Evolutionary conservation across 805 yeast genomes (phyloP), one percentile per base, ranked within the genome.

Genomic region (Diddensiella santjacobensis): DNA sequence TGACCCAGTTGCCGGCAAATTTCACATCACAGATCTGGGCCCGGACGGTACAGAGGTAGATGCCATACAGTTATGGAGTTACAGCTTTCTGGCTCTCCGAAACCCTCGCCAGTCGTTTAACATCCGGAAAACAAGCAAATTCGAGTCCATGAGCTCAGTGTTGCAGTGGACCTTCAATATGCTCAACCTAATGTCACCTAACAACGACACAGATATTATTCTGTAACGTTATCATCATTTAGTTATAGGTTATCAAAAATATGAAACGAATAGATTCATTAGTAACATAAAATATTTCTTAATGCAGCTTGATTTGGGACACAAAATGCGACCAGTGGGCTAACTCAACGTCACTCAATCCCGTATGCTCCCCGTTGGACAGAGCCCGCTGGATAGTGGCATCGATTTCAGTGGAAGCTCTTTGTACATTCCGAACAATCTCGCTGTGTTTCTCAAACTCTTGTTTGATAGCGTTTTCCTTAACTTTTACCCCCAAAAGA

Each of bases 381-480:
- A 43, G 37, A 2, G 47, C 45, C 2, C 29, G 35, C 15, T 35
- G 38, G 19, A 57, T 54, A 18, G 47, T 49, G n/a, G 36, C 43
- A 18, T 57, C 45, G 20, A 57, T 57, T 44, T 54, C 53, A 4
- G 65, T 57, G 4, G 70, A 59, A 2, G 73, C 63, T 39, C 69
- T 63, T 19, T 67, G 54, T 2, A 72, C 65, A 40, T 52, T 56
- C n/a, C 67, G 53, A 30, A 54, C 56, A 13, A 62, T 48, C 51
- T 80, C 84, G 48, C 75, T 73, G 46, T 72, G 72, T 49, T 73
- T 75, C 57, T 82, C 88, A 20, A 76, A 64, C 49, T 81, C 87
- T 60, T 83, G 87, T 45, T 81, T 76, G n/a, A 81, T 79, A 4
- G 87, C 83, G 45, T 74, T 80, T 22, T 77, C 81, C 51, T 78